phyloP scores from a whole-genome alignment of 768 basidiomycete genomes.

The Asterophora lycoperdoides region DNA sequence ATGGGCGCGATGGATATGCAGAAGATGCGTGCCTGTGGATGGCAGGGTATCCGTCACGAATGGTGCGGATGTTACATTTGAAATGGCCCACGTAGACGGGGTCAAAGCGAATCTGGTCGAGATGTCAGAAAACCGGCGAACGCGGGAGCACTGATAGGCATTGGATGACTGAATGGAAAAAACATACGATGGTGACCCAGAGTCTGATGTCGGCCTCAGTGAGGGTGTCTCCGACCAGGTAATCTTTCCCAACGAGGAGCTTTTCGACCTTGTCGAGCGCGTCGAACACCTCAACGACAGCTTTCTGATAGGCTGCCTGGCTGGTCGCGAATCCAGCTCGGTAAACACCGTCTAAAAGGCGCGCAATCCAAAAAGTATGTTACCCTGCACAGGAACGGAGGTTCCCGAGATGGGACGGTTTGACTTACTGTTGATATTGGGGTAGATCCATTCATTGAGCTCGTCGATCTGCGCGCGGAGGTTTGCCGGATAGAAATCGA shows the following conservation, averaged over 20 bases:
- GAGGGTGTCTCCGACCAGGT: conserved; percentile 75
- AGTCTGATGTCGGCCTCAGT: conserved; percentile 86
- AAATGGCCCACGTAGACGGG: conserved; percentile 89
- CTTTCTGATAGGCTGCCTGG: conserved; percentile 76
- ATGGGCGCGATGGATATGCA: no score
- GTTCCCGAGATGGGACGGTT: background rate
- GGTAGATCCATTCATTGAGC: conserved; percentile 84
- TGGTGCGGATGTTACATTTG: conserved; percentile 86
- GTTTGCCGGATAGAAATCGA: conserved; percentile 77
- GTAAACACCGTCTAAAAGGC: conserved; percentile 75
- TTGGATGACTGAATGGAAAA: background rate
- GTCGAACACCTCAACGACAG: conserved; percentile 69
- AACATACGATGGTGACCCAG: conserved; percentile 85
- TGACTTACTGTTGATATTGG: conserved; percentile 73
- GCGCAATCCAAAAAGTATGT: background rate
- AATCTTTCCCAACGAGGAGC: conserved; percentile 72
- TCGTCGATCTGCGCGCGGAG: conserved; percentile 75
- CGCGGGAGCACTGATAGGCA: background rate
- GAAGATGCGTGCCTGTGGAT: conserved; percentile 4
- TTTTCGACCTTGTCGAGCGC: conserved; percentile 80
- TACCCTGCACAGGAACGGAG: background rate
- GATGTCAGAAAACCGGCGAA: background rate
- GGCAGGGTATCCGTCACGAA: conserved; percentile 69
- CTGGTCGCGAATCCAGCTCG: conserved; percentile 81
- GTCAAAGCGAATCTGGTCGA: conserved; percentile 76